Percentiles rank a stretch among this genome's conserved stretches.
Conservation (phyloP, 371 early-diverging fungal species). For the Actinomortierella wolfii region DNA sequence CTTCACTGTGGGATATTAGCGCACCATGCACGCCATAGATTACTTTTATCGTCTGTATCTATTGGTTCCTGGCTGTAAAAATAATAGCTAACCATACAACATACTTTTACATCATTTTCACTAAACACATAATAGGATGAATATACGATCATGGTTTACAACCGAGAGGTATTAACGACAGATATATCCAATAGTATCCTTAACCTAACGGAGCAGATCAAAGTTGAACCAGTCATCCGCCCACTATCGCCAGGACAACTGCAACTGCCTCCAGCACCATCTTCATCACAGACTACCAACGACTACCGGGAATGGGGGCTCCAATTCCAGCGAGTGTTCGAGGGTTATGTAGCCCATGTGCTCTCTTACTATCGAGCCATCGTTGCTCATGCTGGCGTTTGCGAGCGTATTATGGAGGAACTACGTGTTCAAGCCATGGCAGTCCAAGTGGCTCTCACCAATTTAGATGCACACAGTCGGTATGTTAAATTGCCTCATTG, state of each 20-base stretch:
- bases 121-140: constrained; percentile 38
- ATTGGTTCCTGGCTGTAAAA: too few species aligned
- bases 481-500: constrained; percentile 6
- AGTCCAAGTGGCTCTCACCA: constrained; percentile 62
- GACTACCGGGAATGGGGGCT: constrained; percentile 25
- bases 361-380: constrained; percentile 43
- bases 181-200: constrained; percentile 44
- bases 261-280: constrained; percentile 27
- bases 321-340: constrained; percentile 30
- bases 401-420: constrained; percentile 54
- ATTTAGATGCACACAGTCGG: constrained; percentile 56
- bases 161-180: constrained; percentile 45
- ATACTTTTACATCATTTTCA: too few species aligned
- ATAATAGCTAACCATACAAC: too few species aligned
- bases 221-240: constrained; percentile 21
- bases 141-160: constrained; percentile 47
- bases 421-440: constrained; percentile 62
- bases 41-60: too few species aligned
- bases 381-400: constrained; percentile 49
- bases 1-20: too few species aligned
- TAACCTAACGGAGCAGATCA: constrained; percentile 36
- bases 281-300: constrained; percentile 14
- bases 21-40: too few species aligned
- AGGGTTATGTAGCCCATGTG: constrained; percentile 26
- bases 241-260: constrained; percentile 7